Base-by-base conservation (phyloP, 169 alveolate genomes). In the Plasmodium adleri region DNA sequence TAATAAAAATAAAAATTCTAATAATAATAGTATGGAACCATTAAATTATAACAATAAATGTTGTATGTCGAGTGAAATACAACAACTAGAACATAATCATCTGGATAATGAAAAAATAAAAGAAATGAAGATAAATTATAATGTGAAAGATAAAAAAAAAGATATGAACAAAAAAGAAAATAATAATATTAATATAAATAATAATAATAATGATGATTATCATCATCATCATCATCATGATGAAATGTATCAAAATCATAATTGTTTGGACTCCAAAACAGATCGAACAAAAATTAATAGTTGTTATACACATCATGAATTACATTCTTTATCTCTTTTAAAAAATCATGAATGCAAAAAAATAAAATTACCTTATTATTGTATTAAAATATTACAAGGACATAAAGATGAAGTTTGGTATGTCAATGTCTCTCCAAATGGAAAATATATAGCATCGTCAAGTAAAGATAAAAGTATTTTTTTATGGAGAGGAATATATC, bases 381-480 rank as follows among this genome's bases (percentile, higher is more conserved):
- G 95, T 13, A 50, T 94, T 1, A 88, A 92, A 15, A 49, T 91
- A 6, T 83, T 94, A 63, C 94, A 91, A 47, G 93, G 92, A 20
- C 96, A 94, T 74, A 72, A 50, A 7, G 96, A 94, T 58, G 96
- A 94, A 90, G 92, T 94, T 32, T 94, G 96, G 96, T 95, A 92
- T 80, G 76, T 94, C 10, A 70, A 87, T 43, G 85, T 93, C 3
- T 93, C 96, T 3, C 87, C 88, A 3, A 72, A 93, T 88, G 96
- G 93, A 15, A 59, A 60, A 47, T 94, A 91, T 63, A 59, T 94
- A 39, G 96, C 95, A n/a, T 91, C 96, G 1, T 92, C 94, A 7
- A 89, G 95, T 28, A 93, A 88, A 71, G 96, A 94, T 78, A 91
- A 87, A 26, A 76, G 92, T 52, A 88, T 94, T 26, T 72, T 93